phyloP scores from a whole-genome alignment of 441 rosid genomes.

The Brassica balearica region DNA sequence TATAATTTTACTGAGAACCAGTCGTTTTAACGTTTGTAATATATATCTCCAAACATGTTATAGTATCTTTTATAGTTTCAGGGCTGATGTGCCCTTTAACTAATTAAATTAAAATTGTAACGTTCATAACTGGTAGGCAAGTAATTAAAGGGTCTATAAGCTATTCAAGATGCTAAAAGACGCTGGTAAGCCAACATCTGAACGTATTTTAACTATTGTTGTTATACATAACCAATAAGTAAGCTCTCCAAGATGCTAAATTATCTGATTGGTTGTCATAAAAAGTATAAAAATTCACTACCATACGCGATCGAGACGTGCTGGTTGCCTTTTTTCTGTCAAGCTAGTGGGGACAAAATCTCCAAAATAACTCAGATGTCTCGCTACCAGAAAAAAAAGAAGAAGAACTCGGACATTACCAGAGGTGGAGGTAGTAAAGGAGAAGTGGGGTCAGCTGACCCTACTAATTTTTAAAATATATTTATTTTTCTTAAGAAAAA shows the following conservation, averaged over 20 bases:
- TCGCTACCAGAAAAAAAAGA: neutral
- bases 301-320: neutral
- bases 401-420: too few species aligned
- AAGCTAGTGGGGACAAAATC: slow-evolving; percentile 7
- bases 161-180: neutral
- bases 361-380: neutral
- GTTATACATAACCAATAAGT: neutral
- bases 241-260: neutral
- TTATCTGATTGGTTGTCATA: neutral
- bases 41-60: neutral
- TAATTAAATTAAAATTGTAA: too few species aligned
- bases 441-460: too few species aligned
- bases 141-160: neutral
- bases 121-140: too few species aligned
- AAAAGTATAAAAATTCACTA: neutral
- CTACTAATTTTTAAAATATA: too few species aligned
- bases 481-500: too few species aligned
- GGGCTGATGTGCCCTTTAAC: too few species aligned
- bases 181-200: neutral
- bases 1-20: neutral
- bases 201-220: neutral
- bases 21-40: neutral
- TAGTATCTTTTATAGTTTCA: neutral
- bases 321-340: neutral
- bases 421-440: too few species aligned